Percentiles rank a stretch among this genome's conserved stretches.
These are phyloP conservation scores for Emericellopsis terricola DNA, from an alignment of 495 filamentous ascomycete genomes.

Conservation along the genomic window DNA sequence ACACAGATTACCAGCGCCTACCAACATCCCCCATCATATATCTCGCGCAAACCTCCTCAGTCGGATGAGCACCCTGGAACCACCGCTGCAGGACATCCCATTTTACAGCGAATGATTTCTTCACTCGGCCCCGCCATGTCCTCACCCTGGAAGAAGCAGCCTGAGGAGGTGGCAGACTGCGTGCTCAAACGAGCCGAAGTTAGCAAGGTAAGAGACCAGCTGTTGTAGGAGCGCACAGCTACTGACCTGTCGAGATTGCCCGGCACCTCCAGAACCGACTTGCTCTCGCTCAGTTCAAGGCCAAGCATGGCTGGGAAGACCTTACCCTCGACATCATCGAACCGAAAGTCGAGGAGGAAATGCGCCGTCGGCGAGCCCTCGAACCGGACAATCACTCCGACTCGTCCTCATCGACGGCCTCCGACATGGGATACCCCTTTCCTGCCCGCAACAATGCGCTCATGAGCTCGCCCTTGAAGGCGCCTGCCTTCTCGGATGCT, in stretches of 20 bases:
- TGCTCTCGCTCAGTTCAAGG: constrained; percentile 90
- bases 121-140: no score
- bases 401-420: constrained; percentile 61
- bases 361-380: constrained; percentile 43
- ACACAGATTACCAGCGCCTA: no score
- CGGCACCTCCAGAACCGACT: constrained; percentile 79
- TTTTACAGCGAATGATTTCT: no score
- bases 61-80: no score
- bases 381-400: constrained; percentile 61
- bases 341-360: constrained; percentile 51
- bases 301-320: constrained; percentile 75
- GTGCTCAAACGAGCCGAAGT: constrained; percentile 60
- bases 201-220: constrained; percentile 49
- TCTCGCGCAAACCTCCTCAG: no score
- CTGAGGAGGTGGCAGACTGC: constrained; percentile 48
- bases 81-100: no score
- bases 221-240: not conserved
- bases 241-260: constrained; percentile 47
- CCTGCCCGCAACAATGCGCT: constrained; percentile 16
- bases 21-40: no score
- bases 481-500: constrained; percentile 51
- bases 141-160: constrained; percentile 38
- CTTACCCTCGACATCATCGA: constrained; percentile 59
- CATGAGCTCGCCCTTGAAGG: constrained; percentile 47
- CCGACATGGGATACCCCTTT: constrained; percentile 31